Evolutionary conservation across 345 rosid genomes (phyloP), one percentile per base, ranked within the genome.

Genomic region (Rhizophora apiculata): DNA sequence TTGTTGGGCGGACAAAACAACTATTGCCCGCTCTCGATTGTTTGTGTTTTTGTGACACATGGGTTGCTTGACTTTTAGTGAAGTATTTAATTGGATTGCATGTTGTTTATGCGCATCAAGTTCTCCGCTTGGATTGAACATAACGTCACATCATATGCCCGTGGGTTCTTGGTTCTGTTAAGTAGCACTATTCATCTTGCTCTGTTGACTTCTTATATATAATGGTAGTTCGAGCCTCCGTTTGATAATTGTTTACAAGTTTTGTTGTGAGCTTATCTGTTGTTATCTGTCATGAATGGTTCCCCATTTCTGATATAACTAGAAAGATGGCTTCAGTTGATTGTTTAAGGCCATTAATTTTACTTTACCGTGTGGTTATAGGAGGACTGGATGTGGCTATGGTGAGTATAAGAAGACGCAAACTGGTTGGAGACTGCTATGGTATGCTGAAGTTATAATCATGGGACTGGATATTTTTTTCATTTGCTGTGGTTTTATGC

Each of bases 391-490:
- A 64, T 27, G 71, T 64, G 16, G 61, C 62, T 10, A 75, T 75
- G 79, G 74, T 75, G 74, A 75, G 79, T 53, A 51, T 75, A 65
- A 53, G 79, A 43, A 75, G 79, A 54, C 62, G 67, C 65, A 75
- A 61, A 65, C 74, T 64, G 20, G 30, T 51, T 3, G 74, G 36
- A n/a, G 34, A 15, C 9, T 21, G 55, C 31, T 37, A 39, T 52
- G 79, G 79, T 75, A 75, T 52, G 19, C 60, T 68, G 32, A 58
- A 52, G 29, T 27, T 29, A 58, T 39, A 37, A 22, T 60, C 37
- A 26, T 27, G 6, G 5, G 11, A 6, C 4, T 21, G 15, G 49
- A 3, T 56, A 10, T 24, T 21, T 56, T 21, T 27, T 6, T 56
- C 31, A 56, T 27, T 56, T 19, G 15, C 19, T 43, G 49, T 13